A percentile compares a stretch with the other conserved stretches of the same genome.
Evolutionary conservation across 257 asterid species (phyloP).

Genomic region (Nicotiana attenuata): DNA sequence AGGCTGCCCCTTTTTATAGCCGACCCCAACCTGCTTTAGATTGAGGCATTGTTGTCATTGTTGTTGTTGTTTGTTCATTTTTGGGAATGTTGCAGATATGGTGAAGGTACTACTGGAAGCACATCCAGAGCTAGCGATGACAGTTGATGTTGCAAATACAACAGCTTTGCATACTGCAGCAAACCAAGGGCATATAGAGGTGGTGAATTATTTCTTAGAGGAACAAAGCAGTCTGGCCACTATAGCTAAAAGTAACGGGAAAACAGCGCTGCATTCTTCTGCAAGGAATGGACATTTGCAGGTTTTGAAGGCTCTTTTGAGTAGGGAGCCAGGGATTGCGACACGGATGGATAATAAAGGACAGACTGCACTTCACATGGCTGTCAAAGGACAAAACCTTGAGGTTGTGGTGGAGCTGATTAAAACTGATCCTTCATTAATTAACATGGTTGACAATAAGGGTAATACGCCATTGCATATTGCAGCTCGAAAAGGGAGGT

Average conservation of each 20-base stretch:
- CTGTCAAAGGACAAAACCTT: slow-evolving; percentile 49
- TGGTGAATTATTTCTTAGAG: slow-evolving; percentile 37
- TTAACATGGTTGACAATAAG: slow-evolving; percentile 40
- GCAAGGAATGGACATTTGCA: slow-evolving; percentile 47
- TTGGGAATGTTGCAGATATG: slow-evolving; percentile 24
- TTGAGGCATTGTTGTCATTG: too few species aligned
- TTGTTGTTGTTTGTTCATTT: background rate
- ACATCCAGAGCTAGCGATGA: slow-evolving; percentile 44
- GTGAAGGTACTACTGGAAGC: slow-evolving; percentile 40
- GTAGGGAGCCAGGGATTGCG: slow-evolving; percentile 27
- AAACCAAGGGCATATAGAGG: slow-evolving; percentile 36
- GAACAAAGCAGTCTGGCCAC: slow-evolving; percentile 29
- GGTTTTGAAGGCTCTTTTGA: slow-evolving; percentile 37
- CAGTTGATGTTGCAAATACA: slow-evolving; percentile 37
- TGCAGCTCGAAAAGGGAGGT: slow-evolving; percentile 38
- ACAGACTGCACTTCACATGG: slow-evolving; percentile 52
- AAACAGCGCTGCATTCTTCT: slow-evolving; percentile 45
- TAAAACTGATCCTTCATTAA: slow-evolving; percentile 23
- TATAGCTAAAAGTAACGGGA: slow-evolving; percentile 42
- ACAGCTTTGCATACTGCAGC: slow-evolving; percentile 49
- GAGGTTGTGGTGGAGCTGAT: slow-evolving; percentile 38
- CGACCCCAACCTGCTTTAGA: too few species aligned
- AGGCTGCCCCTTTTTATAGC: too few species aligned
- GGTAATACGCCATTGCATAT: slow-evolving; percentile 41
- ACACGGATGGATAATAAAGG: slow-evolving; percentile 41